Evolutionary conservation across 768 basidiomycete species (phyloP), one percentile per base, ranked within the genome.

Genomic region (Gelatoporia subvermispora): DNA sequence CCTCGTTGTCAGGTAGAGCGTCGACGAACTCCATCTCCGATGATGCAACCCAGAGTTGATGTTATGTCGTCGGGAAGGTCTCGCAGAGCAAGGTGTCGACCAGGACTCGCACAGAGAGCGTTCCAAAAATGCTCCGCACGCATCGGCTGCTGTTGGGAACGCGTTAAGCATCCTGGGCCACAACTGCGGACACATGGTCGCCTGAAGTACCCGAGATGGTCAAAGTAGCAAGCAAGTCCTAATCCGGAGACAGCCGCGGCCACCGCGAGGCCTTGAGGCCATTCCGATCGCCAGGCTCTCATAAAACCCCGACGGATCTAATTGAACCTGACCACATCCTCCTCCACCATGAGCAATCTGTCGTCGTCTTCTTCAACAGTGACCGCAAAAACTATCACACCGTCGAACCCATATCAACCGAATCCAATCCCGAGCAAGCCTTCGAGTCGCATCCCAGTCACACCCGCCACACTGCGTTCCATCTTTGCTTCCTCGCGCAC

Each of bases 401-500:
- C 59, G 7, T 57, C 58, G 16, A 56, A 51, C 21, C 49, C 53
- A 54, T 41, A 49, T 53, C 40, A 54, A 54, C 15, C 51, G 47
- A 3, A 55, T 44, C 71, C 18, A 73, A 78, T 52, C 28, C 28
- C 28, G 13, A 31, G 13, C 9, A 43, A 49, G 35, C 59, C 71
- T 16, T 69, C 76, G 17, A 80, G 78, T 49, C 78, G 85, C 21
- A 85, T 92, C 43, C 88, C 89, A 47, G 86, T 92, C 17, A 91
- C 89, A 0, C 89, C 89, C 9, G 84, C 85, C 9, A 83, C 88
- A 1, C 64, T 93, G 50, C 76, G 89, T 35, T 84, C 86, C 43
- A 93, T 93, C 56, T 93, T 93, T 64, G 81, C 90, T 22, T 92
- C 88, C 11, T 92, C 89, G 18, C 79, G 89, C 13, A 84, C 86